phyloP scores from a whole-genome alignment of 331 rosid species.

The Malus hybrid region DNA sequence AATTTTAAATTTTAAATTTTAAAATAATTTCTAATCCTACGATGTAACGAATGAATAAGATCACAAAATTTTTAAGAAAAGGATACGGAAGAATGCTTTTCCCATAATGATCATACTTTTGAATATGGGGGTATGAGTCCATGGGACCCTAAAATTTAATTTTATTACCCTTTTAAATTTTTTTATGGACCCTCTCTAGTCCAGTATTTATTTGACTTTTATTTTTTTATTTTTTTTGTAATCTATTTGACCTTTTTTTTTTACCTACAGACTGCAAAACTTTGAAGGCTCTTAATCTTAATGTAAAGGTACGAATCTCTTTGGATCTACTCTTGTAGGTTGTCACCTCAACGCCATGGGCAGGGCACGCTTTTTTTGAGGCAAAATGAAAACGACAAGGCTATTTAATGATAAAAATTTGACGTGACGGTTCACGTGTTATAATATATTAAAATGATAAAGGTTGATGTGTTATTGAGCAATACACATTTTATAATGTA shows the following conservation, averaged over 20 bases:
- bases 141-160: neutral
- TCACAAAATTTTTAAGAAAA: rapidly evolving
- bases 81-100: rapidly evolving
- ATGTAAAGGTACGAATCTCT: neutral
- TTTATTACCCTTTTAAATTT: too few species aligned
- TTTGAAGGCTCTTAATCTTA: neutral
- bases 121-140: neutral
- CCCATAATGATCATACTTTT: neutral
- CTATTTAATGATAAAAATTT: neutral
- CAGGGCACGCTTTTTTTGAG: neutral
- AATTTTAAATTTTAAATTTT: too few species aligned
- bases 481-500: too few species aligned
- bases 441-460: too few species aligned
- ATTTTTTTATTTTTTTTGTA: too few species aligned
- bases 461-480: neutral
- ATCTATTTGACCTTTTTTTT: too few species aligned
- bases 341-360: neutral
- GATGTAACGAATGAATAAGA: rapidly evolving
- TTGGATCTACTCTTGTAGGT: neutral
- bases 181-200: too few species aligned
- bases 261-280: neutral
- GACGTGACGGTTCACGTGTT: neutral
- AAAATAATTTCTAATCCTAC: rapidly evolving
- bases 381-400: neutral
- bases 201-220: too few species aligned